These are phyloP conservation scores for Aristolochia californica DNA, from an alignment of 164 flowering plant species.

Conservation along the genomic window DNA sequence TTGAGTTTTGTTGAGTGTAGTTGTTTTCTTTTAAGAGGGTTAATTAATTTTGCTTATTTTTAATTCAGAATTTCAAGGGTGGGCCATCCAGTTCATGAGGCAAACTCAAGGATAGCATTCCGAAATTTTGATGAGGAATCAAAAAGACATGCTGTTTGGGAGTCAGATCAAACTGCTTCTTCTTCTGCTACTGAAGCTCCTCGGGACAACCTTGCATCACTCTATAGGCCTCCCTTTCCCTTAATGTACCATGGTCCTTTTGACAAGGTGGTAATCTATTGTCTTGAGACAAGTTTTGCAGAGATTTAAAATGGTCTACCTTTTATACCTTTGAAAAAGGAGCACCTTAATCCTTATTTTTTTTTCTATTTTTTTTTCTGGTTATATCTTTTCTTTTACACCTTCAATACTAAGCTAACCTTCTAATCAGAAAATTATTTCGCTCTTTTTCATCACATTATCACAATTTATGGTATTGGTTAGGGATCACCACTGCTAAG, in stretches of 20 bases:
- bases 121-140: conserved; percentile 85
- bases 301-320: too few relatives aligned
- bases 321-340: too few relatives aligned
- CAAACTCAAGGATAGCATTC: conserved; percentile 63
- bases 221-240: conserved; percentile 79
- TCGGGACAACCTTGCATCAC: conserved; percentile 75
- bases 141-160: conserved; percentile 77
- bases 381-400: too few relatives aligned
- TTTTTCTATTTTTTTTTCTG: neutral
- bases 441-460: too few relatives aligned
- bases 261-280: conserved; percentile 81
- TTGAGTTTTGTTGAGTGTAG: too few relatives aligned
- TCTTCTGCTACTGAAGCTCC: conserved; percentile 34
- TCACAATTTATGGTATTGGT: too few relatives aligned
- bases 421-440: too few relatives aligned
- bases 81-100: conserved; percentile 42
- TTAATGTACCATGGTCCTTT: conserved; percentile 70
- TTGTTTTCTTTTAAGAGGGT: too few relatives aligned
- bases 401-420: too few relatives aligned
- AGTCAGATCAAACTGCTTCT: conserved; percentile 42
- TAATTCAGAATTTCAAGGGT: conserved; percentile 27
- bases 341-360: neutral
- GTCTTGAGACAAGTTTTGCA: too few relatives aligned
- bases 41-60: neutral
- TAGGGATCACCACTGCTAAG: too few relatives aligned